Evolutionary conservation across 1,139 yeast species (phyloP).

Genomic region (Taphrina pruni): DNA sequence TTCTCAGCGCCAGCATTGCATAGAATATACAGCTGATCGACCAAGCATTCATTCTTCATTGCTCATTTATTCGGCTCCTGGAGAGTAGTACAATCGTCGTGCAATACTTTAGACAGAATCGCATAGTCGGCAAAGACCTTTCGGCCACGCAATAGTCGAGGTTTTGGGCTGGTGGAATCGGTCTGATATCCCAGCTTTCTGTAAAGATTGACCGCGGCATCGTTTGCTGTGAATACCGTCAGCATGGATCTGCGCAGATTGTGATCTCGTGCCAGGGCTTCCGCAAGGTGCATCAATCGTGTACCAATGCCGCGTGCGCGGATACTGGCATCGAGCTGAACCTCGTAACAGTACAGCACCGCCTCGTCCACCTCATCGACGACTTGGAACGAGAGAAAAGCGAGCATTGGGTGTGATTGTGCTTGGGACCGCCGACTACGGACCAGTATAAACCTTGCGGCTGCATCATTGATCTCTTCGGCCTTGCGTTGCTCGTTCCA

Average conservation of each 20-base stretch:
- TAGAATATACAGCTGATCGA: not conserved
- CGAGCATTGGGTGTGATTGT: not conserved
- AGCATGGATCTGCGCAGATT: constrained; percentile 6
- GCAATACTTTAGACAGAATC: constrained; percentile 5
- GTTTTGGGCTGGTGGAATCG: constrained; percentile 15
- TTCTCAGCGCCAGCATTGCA: constrained; percentile 6
- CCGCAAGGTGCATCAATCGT: constrained; percentile 5
- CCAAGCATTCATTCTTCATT: not conserved
- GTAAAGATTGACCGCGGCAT: not conserved
- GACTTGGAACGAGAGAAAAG: constrained; percentile 12
- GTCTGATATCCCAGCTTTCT: not conserved
- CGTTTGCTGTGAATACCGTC: constrained; percentile 21
- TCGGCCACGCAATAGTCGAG: constrained; percentile 10
- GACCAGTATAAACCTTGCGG: constrained; percentile 2
- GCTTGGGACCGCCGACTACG: not conserved
- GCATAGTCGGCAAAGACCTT: constrained; percentile 27
- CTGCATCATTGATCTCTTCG: constrained; percentile 9
- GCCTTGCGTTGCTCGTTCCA: constrained; percentile 15
- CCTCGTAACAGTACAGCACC: constrained; percentile 12
- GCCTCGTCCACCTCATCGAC: constrained; percentile 19
- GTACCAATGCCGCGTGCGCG: constrained; percentile 10
- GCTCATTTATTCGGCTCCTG: not conserved
- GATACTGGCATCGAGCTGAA: not conserved
- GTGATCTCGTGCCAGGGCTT: not conserved
- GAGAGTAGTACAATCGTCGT: not conserved